A percentile compares a stretch with the other conserved stretches of the same genome.
phyloP scores from a whole-genome alignment of 108 stramenopile genomes.

The Cyclotella atomus region DNA sequence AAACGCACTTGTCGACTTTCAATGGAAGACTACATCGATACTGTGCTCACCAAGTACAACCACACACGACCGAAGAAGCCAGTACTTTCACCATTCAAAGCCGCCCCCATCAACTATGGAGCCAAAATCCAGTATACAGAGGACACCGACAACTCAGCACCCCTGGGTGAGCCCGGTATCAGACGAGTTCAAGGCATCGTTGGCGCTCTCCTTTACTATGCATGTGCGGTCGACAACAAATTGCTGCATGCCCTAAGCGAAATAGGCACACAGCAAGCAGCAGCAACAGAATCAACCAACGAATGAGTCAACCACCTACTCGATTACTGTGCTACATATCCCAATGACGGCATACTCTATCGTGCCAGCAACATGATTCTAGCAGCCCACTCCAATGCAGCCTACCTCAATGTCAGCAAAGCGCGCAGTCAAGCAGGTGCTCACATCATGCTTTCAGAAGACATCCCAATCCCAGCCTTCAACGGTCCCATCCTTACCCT shows the following conservation, averaged over 20 bases:
- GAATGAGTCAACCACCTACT: constrained; percentile 30
- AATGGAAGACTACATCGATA: constrained; percentile 53
- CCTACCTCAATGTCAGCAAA: constrained; percentile 31
- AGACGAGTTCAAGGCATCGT: constrained; percentile 40
- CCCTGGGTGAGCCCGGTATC: constrained; percentile 18
- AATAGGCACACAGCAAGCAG: constrained; percentile 37
- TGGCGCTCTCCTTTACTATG: constrained; percentile 55
- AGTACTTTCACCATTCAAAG: constrained; percentile 33
- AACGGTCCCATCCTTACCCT: background rate
- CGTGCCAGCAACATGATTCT: constrained; percentile 47
- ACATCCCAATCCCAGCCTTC: background rate
- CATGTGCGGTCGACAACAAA: constrained; percentile 24
- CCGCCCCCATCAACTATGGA: constrained; percentile 34
- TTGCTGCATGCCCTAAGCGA: constrained; percentile 26
- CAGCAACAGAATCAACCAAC: constrained; percentile 13
- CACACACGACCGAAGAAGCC: constrained; percentile 40
- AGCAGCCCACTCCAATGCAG: constrained; percentile 23
- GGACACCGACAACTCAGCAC: constrained; percentile 20
- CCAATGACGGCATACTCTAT: too few species aligned
- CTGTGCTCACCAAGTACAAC: constrained; percentile 29
- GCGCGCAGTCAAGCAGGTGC: constrained; percentile 42
- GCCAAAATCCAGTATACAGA: background rate
- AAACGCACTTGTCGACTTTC: constrained; percentile 22
- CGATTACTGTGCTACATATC: constrained; percentile 54
- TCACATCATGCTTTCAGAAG: too few species aligned